These are phyloP conservation scores for Cerioporus squamosus DNA, from an alignment of 1,284 basidiomycete genomes.

Conservation along the genomic window DNA sequence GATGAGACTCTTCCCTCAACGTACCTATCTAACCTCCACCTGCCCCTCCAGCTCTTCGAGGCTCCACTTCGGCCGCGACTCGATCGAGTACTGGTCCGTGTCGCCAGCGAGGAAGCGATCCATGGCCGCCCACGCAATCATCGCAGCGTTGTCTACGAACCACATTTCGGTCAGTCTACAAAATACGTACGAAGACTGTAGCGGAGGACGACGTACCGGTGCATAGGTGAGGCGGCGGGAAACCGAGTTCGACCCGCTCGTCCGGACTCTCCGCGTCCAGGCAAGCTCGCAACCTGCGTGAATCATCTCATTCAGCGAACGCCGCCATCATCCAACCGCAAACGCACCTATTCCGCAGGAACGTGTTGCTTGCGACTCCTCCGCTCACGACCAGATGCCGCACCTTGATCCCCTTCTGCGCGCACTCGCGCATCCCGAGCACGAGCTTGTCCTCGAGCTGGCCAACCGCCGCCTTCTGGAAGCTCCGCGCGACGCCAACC, in stretches of 20 bases:
- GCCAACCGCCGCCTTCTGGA: constrained; percentile 72
- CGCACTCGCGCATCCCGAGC: constrained; percentile 60
- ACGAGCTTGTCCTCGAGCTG: constrained; percentile 80
- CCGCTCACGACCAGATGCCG: constrained; percentile 80
- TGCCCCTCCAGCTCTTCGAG: constrained; percentile 54
- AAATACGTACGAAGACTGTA: neutral
- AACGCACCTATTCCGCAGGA: constrained; percentile 65
- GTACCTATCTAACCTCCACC: too few species aligned
- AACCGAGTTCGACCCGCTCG: constrained; percentile 48
- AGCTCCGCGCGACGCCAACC: constrained; percentile 63
- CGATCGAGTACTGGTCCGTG: constrained; percentile 67
- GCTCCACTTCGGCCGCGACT: constrained; percentile 68
- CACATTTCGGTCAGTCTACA: neutral
- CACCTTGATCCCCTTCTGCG: constrained; percentile 44
- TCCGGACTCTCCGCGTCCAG: constrained; percentile 40
- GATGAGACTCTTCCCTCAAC: too few species aligned
- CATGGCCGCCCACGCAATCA: constrained; percentile 93
- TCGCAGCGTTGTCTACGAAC: constrained; percentile 95
- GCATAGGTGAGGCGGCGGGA: constrained; percentile 79
- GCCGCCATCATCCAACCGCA: neutral
- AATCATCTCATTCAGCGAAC: neutral
- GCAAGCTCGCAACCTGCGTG: constrained; percentile 46
- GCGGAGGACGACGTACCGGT: constrained; percentile 60
- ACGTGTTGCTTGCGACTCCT: constrained; percentile 87
- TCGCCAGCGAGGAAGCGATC: constrained; percentile 72